Conservation (phyloP, 2,329 filamentous ascomycete species). For the Fusarium avenaceum region DNA sequence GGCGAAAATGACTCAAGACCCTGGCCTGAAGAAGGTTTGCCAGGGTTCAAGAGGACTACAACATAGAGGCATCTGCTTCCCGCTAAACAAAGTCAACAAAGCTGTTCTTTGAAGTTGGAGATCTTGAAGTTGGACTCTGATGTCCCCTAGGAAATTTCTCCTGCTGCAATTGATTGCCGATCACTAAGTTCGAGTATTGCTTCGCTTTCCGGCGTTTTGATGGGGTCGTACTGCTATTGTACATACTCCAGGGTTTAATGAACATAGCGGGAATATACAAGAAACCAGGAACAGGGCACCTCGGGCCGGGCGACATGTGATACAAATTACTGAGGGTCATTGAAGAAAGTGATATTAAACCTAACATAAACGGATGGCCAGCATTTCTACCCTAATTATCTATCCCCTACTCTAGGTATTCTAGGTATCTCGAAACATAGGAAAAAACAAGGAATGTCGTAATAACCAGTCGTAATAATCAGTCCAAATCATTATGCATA, state of each 20-base stretch:
- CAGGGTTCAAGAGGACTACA: not conserved
- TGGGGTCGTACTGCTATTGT: too few species aligned
- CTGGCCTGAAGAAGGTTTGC: not conserved
- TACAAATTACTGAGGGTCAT: not conserved
- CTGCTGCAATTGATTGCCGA: too few species aligned
- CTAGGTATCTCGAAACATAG: not conserved
- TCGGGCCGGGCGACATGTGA: not conserved
- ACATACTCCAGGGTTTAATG: not conserved
- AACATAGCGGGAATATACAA: not conserved
- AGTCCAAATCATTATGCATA: constrained; percentile 16
- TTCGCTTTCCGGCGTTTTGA: too few species aligned
- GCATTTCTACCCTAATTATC: not conserved
- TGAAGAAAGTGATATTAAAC: not conserved
- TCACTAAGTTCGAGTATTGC: too few species aligned
- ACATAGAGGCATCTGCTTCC: not conserved
- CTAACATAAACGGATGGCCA: not conserved
- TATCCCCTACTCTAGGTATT: constrained; percentile 1
- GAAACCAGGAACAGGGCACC: not conserved
- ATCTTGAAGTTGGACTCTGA: too few species aligned
- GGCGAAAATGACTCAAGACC: constrained; percentile 26
- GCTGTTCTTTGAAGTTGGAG: too few species aligned
- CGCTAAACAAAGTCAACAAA: too few species aligned
- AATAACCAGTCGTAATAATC: not conserved
- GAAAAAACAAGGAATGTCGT: not conserved
- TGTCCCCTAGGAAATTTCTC: too few species aligned